Base-by-base conservation (phyloP, 768 basidiomycete genomes). In the Wakefieldia striispora region DNA sequence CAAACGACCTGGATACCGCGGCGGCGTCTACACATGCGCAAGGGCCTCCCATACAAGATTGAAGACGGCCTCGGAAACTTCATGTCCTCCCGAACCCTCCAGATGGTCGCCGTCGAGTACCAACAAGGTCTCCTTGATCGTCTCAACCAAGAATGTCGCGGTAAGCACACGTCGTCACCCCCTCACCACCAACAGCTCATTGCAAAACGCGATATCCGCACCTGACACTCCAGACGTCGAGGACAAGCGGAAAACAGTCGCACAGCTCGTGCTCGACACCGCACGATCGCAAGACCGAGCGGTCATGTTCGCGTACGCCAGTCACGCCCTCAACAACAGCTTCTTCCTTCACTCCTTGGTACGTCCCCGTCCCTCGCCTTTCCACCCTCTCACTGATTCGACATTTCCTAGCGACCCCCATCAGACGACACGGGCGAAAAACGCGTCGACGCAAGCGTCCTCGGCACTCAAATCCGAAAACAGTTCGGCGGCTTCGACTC, bases 281-380 rank as follows among this genome's bases (percentile, higher is more conserved):
- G 80, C 91, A 0, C 59, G 71, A 14, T 70, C 81, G 26, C 79
- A 79, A 37, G 72, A 79, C 20, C 70, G 82, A 45, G 77, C 82
- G 1, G 69, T 95, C 45, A 81, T 82, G 21, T 98, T 94, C 70
- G 95, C 90, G 69, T 93, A 95, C 62, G 93, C 95, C 4, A 88
- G 88, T 55, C 80, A 91, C 40, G 91, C 95, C 6, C 73, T 97
- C 53, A 99, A 98, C 72, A 98, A 97, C 68, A 84, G 84, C 58
- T 98, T 91, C 79, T 98, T 98, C 77, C 78, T 99, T 24, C 80
- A 90, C 56, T 77, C 76, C 49, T 76, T 99, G 34, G 95, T 97
- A 66, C 44, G 92, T n/a, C 77, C 24, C 35, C 21, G 19, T 21
- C 43, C 44, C 33, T 14, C 6, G 16, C 20, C 3, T 14, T 3